Conservation (phyloP, 345 rosid species). For the Rhodamnia argentea region DNA sequence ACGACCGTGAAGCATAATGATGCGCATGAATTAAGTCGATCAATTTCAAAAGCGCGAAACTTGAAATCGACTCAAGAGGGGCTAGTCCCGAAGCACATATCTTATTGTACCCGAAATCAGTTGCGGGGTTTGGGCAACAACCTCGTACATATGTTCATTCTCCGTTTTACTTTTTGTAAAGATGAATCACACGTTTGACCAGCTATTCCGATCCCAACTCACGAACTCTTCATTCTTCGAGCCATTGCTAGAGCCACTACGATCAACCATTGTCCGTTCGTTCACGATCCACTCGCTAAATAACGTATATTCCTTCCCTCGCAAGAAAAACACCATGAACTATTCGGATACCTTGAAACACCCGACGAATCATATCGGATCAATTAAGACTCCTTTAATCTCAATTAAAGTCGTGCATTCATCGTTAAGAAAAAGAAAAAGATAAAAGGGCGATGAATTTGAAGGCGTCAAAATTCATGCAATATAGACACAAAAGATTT, state of each 20-base stretch:
- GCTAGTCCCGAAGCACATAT: fast-evolving
- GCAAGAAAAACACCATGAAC: background rate
- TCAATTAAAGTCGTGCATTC: background rate
- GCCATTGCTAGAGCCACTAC: background rate
- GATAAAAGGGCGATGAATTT: background rate
- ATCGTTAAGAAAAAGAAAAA: too few relatives aligned
- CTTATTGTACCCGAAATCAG: fast-evolving
- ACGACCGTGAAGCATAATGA: background rate
- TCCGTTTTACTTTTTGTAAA: fast-evolving
- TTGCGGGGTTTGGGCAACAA: background rate
- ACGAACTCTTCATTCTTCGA: fast-evolving
- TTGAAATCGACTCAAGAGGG: background rate
- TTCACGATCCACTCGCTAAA: fast-evolving
- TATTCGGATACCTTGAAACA: background rate
- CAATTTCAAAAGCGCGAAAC: background rate
- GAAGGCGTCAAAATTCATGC: background rate
- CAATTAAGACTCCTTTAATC: background rate
- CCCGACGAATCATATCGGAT: background rate
- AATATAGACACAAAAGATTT: background rate
- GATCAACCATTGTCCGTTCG: background rate
- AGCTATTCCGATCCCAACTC: background rate
- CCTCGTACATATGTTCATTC: background rate
- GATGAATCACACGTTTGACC: background rate
- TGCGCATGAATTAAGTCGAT: background rate
- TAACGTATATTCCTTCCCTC: background rate